Evolutionary conservation across 768 basidiomycete genomes (phyloP).

Genomic region (Trametes coccinea): DNA sequence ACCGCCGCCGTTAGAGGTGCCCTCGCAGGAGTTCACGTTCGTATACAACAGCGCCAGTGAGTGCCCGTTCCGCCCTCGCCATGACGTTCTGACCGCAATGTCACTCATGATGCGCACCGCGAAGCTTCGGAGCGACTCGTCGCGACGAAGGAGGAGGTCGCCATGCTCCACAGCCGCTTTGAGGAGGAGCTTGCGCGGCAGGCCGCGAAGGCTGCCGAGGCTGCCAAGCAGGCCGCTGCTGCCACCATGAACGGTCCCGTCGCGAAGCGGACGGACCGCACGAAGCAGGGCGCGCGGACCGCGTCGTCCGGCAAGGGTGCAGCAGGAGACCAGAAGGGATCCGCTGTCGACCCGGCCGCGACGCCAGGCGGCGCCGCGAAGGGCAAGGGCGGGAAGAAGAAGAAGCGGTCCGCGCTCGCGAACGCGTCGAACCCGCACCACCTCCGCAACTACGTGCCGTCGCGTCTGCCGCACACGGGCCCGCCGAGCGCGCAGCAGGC

Average conservation of each 20-base stretch:
- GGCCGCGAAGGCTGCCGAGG: slow-evolving; percentile 54
- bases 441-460: slow-evolving; percentile 90
- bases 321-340: slow-evolving; percentile 35
- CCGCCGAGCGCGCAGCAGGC: slow-evolving; percentile 40
- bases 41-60: slow-evolving; percentile 68
- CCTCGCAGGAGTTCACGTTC: slow-evolving; percentile 59
- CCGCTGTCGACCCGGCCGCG: slow-evolving; percentile 35
- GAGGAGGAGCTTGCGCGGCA: slow-evolving; percentile 74
- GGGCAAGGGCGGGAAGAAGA: slow-evolving; percentile 66
- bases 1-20: slow-evolving; percentile 16
- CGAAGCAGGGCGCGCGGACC: slow-evolving; percentile 40
- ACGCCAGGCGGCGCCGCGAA: slow-evolving; percentile 18
- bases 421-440: slow-evolving; percentile 97
- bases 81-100: slow-evolving; percentile 20
- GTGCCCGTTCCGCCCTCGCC: slow-evolving; percentile 39
- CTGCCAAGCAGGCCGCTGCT: slow-evolving; percentile 50
- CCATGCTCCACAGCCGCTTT: slow-evolving; percentile 63
- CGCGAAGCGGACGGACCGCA: slow-evolving; percentile 41
- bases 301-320: slow-evolving; percentile 27
- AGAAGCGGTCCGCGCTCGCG: slow-evolving; percentile 88
- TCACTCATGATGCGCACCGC: slow-evolving; percentile 5
- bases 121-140: slow-evolving; percentile 73
- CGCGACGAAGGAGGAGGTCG: slow-evolving; percentile 69
- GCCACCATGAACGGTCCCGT: slow-evolving; percentile 36
- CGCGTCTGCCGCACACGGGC: slow-evolving; percentile 59